Evolutionary conservation across 306 rosid species (phyloP), one percentile per base, ranked within the genome.

Genomic region (Quercus suber): DNA sequence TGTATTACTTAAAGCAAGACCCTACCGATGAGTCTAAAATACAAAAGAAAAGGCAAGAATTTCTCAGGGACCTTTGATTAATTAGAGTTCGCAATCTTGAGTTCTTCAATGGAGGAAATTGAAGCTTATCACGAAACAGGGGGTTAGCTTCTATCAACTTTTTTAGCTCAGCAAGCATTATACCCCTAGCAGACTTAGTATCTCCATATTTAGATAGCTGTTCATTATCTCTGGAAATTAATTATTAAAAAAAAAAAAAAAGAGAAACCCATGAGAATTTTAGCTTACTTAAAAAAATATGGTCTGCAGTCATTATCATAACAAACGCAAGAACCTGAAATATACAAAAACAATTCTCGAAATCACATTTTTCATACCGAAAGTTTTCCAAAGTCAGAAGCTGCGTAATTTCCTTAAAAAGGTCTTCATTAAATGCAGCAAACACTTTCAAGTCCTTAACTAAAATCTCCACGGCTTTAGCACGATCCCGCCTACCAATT

Each of bases 181-280:
- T 91, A 78, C 94, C 93, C 91, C 99, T 88, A 12, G 99, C 99
- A 75, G 99, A 91, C 84, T 96, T 96, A 6, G 99, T 93, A 82
- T 96, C 99, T 78, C 99, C 99, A 73, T 96, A 96, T 78, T 96
- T 96, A 41, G 99, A 96, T 73, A 96, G 89, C 90, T 96, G 99
- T 78, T 96, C 99, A 80, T 96, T 96, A 69, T 96, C 94, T 82
- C 99, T 96, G 94, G 82, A 85, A 82, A 87, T 72, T 37, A 77
- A 86, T 55, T 49, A 49, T 49, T 49, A 2, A 49, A 49, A 43
- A 49, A 49, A 49, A 49, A 12, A 49, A 68, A 21, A 37, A 17
- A 25, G 43, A 25, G 27, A 69, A 73, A 82, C 9, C 10, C 37
- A 35, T 33, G 43, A 45, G 69, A 35, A 41, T 41, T 41, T 41